Base-by-base conservation (phyloP, 768 basidiomycete genomes). In the Boletus coccyginus region DNA sequence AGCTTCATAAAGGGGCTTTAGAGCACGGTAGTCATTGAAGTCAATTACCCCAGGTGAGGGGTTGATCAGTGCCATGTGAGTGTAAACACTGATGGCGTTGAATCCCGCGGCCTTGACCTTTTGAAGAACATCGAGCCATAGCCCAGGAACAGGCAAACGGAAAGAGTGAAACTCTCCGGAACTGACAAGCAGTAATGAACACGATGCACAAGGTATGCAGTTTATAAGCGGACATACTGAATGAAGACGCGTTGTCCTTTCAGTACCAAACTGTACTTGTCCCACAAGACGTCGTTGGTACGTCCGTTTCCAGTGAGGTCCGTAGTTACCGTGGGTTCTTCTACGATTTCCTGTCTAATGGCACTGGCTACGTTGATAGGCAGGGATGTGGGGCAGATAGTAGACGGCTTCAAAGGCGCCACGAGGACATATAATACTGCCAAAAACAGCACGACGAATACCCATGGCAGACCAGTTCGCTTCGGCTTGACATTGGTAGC, bases 101-200 rank as follows among this genome's bases (percentile, higher is more conserved):
- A 94, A 75, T 12, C 92, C 92, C 0, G 88, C 84, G 6, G 90
- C 92, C 64, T 90, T 90, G 56, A 83, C 75, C 66, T 90, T 93
- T 61, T 93, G 85, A 41, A 93, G 80, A 48, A 93, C 84, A 64
- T 92, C 92, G 13, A 83, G 78, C 90, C 92, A 94, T 53, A 93
- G 70, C 4, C 82, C 82, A 16, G 87, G 89, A 0, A 92, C 86
- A 11, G 90, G 92, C 9, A 93, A 73, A 24, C 90, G 82, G 74
- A 89, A 93, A 1, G 89, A 83, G 63, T 92, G 92, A 68, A 92
- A 90, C 69, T 92, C 92, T 55, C 92, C 92, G 1, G 88, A 90
- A 62, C 90, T 92, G 56, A 40, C 27, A 19, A 38, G 39, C 17
- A 41, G 8, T 29, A 49, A 38, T 33, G 14, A 42, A 51, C 19